Evolutionary conservation across 140 eudicot genomes (phyloP), one percentile per base, ranked within the genome.

Genomic region (Stevia rebaudiana): DNA sequence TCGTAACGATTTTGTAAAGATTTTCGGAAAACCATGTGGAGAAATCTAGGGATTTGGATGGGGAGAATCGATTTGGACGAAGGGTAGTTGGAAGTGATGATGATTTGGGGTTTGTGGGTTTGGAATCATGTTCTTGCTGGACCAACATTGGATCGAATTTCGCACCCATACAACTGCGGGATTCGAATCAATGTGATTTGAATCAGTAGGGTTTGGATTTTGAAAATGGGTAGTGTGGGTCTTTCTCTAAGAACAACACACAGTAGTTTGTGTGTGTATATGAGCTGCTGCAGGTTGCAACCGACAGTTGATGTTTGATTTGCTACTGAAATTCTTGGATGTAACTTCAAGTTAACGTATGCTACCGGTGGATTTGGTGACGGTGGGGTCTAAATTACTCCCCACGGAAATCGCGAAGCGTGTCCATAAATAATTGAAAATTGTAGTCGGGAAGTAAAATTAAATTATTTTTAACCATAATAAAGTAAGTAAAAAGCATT

Each of bases 11-110:
- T 53, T 79, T 89, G 86, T 78, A 85, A 1, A 81, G 76, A 63
- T 92, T 88, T 6, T 88, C 99, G 31, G 86, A 83, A 2, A 78
- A 80, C 97, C 97, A 88, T 69, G 97, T 85, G 66, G 95, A 78
- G 61, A 82, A 85, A 76, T 89, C 95, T 0, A 89, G 91, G 47
- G 72, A 76, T 74, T 89, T 89, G 28, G 90, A 53, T 8, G 69
- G 57, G 8, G 66, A 60, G 49, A 66, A 74, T 9, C 86, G 81
- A 68, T 65, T 74, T 35, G 77, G 11, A 16, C 68, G 81, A 42
- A 65, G 69, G 53, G 78, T 72, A 6, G 85, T 69, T 15, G 69
- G 63, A 2, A 58, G 33, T 15, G 68, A 57, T 8, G 72, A 36
- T 8, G 78, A 53, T 75, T 74, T 67, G 54, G 59, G 61, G 51